Base-by-base conservation (phyloP, 2,329 filamentous ascomycete genomes). In the Biscogniauxia sp. region DNA sequence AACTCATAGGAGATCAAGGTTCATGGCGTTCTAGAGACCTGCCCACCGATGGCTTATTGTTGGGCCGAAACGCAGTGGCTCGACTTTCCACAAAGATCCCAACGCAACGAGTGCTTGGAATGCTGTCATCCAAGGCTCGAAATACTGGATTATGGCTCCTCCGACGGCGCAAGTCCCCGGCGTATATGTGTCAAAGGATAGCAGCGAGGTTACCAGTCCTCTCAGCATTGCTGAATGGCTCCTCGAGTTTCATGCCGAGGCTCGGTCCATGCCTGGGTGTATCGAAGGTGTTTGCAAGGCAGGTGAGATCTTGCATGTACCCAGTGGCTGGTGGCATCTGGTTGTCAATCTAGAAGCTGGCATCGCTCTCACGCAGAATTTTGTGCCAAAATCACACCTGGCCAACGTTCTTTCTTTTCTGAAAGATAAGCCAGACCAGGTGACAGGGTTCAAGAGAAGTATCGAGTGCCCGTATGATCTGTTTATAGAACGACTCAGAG, bases 111-210 rank as follows among this genome's bases (percentile, higher is more conserved):
- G 88, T 69, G 94, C 95, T 0, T 98, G 94, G 95, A 98, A 98
- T 73, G 94, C 93, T 0, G 92, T 97, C 15, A 80, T 98, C 26
- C 87, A 89, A 61, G 95, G 94, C 5, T 86, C 89, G 37, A 98
- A 98, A 73, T 98, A 98, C 80, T 98, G 95, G 94, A 94, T 98
- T 74, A 96, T 98, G 92, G 98, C 98, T 72, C 93, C 92, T 0
- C 89, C 91, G 0, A 86, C 86, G 0, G 84, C 87, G 0, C 82
- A 88, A 3, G 93, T 95, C 6, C 94, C 94, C 0, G 94, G 94
- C 3, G 93, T 98, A 45, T 96, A 90, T 69, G 91, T 97, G 51
- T 96, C 91, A 4, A 83, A 88, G 49, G 95, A 98, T 72, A 90
- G 92, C 72, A 93, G 91, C 72, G 94, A 98, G 76, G 93, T 98